Evolutionary conservation across 352 stramenopile genomes (phyloP), one percentile per base, ranked within the genome.

Genomic region (Phytopythium delawarense): DNA sequence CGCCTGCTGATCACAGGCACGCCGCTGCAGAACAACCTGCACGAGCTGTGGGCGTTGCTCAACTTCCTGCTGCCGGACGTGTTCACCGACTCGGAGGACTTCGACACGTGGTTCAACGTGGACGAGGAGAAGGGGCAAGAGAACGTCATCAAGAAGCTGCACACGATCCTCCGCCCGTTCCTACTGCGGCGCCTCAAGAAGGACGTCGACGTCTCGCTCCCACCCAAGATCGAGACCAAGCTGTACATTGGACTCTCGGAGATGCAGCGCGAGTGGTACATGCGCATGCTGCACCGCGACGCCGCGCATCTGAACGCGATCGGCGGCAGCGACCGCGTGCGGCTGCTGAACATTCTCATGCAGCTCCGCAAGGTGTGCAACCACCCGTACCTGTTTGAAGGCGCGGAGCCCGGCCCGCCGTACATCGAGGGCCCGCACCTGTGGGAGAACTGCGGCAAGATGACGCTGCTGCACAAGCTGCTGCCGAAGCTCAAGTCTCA

Each of bases 381-480:
- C 72, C 98, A 99, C 74, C 98, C 98, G 20, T 99, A 99, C 69
- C 79, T 99, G 12, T 99, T 99, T 72, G 93, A 99, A 73, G 98
- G 98, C 13, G 97, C 97, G 1, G 98, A 99, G 76, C 86, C 82
- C 53, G 97, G 97, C 7, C 97, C 97, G 30, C 98, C 97, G 5
- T 99, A 98, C 75, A 82, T 92, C 13, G 96, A 99, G 70, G 97
- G 97, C 2, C 83, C 96, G 23, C 97, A 99, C 67, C 67, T 99
- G 35, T 99, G 97, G 96, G 95, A 99, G 69, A 99, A 99, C 75
- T 96, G 89, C 65, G 97, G 96, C 21, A 99, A 99, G 76, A 91
- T 99, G 81, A 94, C 96, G 39, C 76, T 99, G 35, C 76, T 99
- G 42, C 96, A 99, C 76, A 94, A 91, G 49, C 75, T 98, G n/a